Conservation (phyloP, 441 rosid species). For the Erodium chrysanthum region DNA sequence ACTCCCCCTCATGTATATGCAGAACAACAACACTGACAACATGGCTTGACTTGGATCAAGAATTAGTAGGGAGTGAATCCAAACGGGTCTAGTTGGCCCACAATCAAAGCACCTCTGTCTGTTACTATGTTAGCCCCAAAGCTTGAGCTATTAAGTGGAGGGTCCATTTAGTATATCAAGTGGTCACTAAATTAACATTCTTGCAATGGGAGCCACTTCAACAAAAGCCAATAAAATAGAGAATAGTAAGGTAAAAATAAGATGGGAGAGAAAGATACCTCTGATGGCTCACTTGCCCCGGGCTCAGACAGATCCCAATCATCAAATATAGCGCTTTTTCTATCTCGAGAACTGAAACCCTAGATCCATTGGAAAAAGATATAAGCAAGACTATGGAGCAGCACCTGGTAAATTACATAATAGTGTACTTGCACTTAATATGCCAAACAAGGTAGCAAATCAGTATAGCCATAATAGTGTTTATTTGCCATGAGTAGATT, state of each 20-base stretch:
- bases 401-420: not conserved
- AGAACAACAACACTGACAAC: no score
- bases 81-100: no score
- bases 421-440: not conserved
- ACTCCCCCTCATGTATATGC: no score
- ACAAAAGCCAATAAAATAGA: not conserved
- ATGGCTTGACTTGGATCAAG: no score
- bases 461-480: not conserved
- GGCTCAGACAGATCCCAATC: slow-evolving; percentile 92
- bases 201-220: not conserved
- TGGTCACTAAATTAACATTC: not conserved
- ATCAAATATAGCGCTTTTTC: slow-evolving; percentile 57
- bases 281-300: slow-evolving; percentile 51
- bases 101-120: no score
- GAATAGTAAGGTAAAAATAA: not conserved
- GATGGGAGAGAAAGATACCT: slow-evolving; percentile 38
- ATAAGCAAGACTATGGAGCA: slow-evolving; percentile 8
- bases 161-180: slow-evolving; percentile 4
- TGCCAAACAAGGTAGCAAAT: slow-evolving; percentile 1
- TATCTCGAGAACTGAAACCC: slow-evolving; percentile 89
- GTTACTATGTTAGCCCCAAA: no score
- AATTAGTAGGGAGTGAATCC: no score
- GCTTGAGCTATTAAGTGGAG: no score
- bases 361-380: slow-evolving; percentile 22
- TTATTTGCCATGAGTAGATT: not conserved